Evolutionary conservation across 371 early-diverging fungal genomes (phyloP), one percentile per base, ranked within the genome.

Genomic region (Haplosporangium sp.): DNA sequence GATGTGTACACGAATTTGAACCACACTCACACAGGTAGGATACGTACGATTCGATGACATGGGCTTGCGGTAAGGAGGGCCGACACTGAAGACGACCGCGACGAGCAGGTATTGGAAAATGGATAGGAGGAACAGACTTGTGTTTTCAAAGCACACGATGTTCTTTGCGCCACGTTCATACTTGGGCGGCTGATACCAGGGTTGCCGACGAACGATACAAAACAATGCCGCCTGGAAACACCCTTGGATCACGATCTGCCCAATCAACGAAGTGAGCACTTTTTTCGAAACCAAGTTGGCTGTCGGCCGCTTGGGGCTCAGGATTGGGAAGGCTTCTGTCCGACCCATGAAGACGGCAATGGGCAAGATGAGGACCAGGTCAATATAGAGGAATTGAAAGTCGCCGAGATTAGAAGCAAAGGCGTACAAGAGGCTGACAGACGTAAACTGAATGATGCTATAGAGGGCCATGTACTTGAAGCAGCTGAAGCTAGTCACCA

Each of bases 401-500:
- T 98, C 98, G 54, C 94, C 96, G 56, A 99, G 84, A 59, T 94
- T 95, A 59, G 92, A 90, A 18, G 89, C 94, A 73, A 95, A 90
- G 47, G 89, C 77, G 82, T 98, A 98, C 54, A 98, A 83, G 20
- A 98, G 80, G 21, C 93, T 92, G 42, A 98, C 95, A 13, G 95
- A 87, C 9, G 95, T 92, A 81, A 97, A 99, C 50, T 87, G 92
- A 64, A 96, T 94, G 48, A 96, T 85, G 68, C 94, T 93, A 80
- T 96, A 95, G 18, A 95, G 82, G 20, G 96, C 95, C 94, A 99
- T 98, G 84, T 91, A 99, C 83, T 98, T 97, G 91, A 99, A 99
- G 80, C 96, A 97, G 68, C 94, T 92, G 70, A 99, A 97, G 59
- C 95, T 95, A 6, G 99, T 99, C 37, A 98, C 98, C 61, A 99